Base-by-base conservation (phyloP, 78 protist genomes). In the Paratrimastix pyriformis region DNA sequence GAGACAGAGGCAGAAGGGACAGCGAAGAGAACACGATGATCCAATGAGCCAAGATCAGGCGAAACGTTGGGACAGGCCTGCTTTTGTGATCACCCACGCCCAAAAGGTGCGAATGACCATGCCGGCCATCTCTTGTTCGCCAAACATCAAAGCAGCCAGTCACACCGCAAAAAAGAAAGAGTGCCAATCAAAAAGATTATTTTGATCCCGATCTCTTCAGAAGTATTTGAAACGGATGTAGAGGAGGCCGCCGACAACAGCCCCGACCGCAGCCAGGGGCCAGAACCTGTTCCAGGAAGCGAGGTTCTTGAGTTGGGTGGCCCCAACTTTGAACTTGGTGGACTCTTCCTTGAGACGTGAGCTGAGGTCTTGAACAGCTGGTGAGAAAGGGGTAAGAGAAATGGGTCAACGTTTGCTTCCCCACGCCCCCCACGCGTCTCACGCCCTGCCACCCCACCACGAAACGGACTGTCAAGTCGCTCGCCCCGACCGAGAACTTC, bases 401-500 rank as follows among this genome's bases (percentile, higher is more conserved):
- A 1, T 39, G 58, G 54, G 9, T 1, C 9, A 24, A 39, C 1
- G 11, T 26, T 7, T 0, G 26, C 44, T 26, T 11, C 24, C 1
- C 18, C 39, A 33, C 29, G 38, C 1, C 29, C 15, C 4, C 35
- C 33, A 15, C 29, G 64, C 46, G 55, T 9, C 4, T 24, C 40
- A 59, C 5, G 37, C 62, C 8, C 24, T 4, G 35, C 1, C 4
- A 6, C n/a, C 3, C 44, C 7, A 7, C 26, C 3, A 1, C 26
- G 35, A 13, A 4, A 52, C 78, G 9, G 77, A 76, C 86, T 73
- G 42, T 83, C 88, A n/a, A 88, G 54, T 43, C 65, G 57, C 68
- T 88, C 88, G 32, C 93, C 93, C 44, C 93, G 65, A 9, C 83
- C 87, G 15, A 88, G 74, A 32, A 88, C 84, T 37, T 88, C 93